Base-by-base conservation (phyloP, 2,329 filamentous ascomycete species). In the Alternaria angustiovoidea region DNA sequence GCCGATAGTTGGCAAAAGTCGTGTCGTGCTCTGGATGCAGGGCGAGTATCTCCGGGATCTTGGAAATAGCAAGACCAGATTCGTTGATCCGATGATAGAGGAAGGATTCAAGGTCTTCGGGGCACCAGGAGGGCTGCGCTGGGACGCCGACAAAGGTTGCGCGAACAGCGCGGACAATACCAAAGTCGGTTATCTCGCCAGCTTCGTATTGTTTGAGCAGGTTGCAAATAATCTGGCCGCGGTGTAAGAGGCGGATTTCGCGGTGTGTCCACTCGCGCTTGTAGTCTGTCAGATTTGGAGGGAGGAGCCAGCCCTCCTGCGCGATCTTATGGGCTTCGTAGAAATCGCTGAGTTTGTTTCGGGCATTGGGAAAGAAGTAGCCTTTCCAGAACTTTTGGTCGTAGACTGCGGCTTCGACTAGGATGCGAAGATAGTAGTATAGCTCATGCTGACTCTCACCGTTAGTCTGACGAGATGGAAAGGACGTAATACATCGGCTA, bases 391-490 rank as follows among this genome's bases (percentile, higher is more conserved):
- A 57, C 4, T 57, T 49, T n/a, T 57, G 61, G 2, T 53, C 16
- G 52, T 69, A 70, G 41, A 57, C 64, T 18, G 65, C 63, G 8
- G 68, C 66, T 57, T 66, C 61, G 41, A 59, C 47, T 12, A 69
- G 59, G 24, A 46, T 54, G 26, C 48, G 44, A 5, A 69, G 63
- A 3, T 63, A 48, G 14, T 41, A 16, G 7, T 41, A 30, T 2
- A 58, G 53, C 9, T 52, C 51, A 20, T 22, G 14, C 4, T 39
- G 22, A 28, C 7, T n/a, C 12, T n/a, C 22, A 8, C 9, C 16
- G 18, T 22, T 24, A 4, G 30, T 7, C 5, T 52, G 32, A 4
- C 12, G 42, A 8, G 30, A 24, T 4, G 53, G 34, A 26, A 42
- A 56, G 5, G 56, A 57, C 7, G 51, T 16, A 1, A 47, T 8